These are phyloP conservation scores for Pichia sp. DNA, from an alignment of 1,139 yeast genomes.

Conservation along the genomic window DNA sequence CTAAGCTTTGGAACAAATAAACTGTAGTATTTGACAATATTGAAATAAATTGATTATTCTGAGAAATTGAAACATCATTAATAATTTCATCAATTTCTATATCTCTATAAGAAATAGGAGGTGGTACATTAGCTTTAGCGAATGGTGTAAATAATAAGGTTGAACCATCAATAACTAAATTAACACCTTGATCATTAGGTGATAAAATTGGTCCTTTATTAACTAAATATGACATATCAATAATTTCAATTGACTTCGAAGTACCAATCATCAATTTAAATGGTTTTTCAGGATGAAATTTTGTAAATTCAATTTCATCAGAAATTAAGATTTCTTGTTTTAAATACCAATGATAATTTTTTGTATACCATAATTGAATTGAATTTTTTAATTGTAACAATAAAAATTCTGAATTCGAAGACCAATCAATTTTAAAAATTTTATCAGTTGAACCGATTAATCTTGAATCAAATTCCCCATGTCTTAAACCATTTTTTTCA, in stretches of 20 bases:
- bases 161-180: slow-evolving; percentile 73
- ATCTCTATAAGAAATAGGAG: slow-evolving; percentile 79
- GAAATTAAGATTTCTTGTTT: slow-evolving; percentile 60
- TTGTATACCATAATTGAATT: slow-evolving; percentile 83
- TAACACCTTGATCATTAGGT: slow-evolving; percentile 72
- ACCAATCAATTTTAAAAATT: slow-evolving; percentile 54
- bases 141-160: slow-evolving; percentile 76
- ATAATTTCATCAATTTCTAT: slow-evolving; percentile 49
- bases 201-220: slow-evolving; percentile 62
- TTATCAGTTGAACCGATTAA: slow-evolving; percentile 39
- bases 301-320: slow-evolving; percentile 43
- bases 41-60: slow-evolving; percentile 55
- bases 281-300: slow-evolving; percentile 91
- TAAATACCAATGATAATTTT: slow-evolving; percentile 92
- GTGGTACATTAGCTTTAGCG: slow-evolving; percentile 84
- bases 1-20: no score
- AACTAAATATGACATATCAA: slow-evolving; percentile 62
- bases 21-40: slow-evolving; percentile 39
- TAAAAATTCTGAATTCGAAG: slow-evolving; percentile 70
- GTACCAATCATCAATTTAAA: slow-evolving; percentile 64
- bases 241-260: slow-evolving; percentile 45
- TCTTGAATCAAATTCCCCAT: slow-evolving; percentile 76
- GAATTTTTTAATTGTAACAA: slow-evolving; percentile 57
- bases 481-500: slow-evolving; percentile 89
- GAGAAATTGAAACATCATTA: slow-evolving; percentile 57